A percentile compares a stretch with the other conserved stretches of the same genome.
These are phyloP conservation scores for Avena sativa DNA, from an alignment of 176 grass and related monocot genomes.

Conservation along the genomic window DNA sequence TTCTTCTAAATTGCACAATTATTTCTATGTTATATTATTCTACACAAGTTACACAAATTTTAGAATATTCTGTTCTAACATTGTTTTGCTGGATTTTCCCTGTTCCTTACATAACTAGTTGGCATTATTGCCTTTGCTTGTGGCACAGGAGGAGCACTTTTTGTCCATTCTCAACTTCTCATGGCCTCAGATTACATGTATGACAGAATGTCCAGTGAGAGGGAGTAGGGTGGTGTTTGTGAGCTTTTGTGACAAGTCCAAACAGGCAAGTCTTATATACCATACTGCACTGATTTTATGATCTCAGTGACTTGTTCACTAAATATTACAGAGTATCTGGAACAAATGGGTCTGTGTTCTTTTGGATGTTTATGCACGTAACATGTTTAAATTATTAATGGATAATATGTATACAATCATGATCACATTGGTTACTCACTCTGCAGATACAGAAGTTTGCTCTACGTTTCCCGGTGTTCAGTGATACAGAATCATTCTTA, in stretches of 20 bases:
- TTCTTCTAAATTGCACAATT: conserved; percentile 1
- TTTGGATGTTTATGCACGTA: conserved; percentile 16
- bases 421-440: conserved; percentile 21
- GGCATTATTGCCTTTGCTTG: background rate
- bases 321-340: background rate
- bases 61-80: background rate
- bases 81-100: background rate
- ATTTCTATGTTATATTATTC: conserved; percentile 20
- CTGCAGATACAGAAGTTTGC: conserved; percentile 93
- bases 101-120: conserved; percentile 7
- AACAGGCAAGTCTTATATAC: conserved; percentile 62
- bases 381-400: background rate
- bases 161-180: conserved; percentile 77
- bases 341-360: background rate
- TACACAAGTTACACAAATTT: background rate
- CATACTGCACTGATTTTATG: conserved; percentile 18
- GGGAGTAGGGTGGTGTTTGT: conserved; percentile 82
- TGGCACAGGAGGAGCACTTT: conserved; percentile 83
- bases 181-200: conserved; percentile 87
- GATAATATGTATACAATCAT: background rate
- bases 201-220: conserved; percentile 73
- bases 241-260: conserved; percentile 74
- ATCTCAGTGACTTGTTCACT: background rate
- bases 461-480: conserved; percentile 62
- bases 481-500: conserved; percentile 70